These are phyloP conservation scores for Cadophora luteo-olivacea DNA, from an alignment of 2,329 filamentous ascomycete genomes.

Conservation along the genomic window DNA sequence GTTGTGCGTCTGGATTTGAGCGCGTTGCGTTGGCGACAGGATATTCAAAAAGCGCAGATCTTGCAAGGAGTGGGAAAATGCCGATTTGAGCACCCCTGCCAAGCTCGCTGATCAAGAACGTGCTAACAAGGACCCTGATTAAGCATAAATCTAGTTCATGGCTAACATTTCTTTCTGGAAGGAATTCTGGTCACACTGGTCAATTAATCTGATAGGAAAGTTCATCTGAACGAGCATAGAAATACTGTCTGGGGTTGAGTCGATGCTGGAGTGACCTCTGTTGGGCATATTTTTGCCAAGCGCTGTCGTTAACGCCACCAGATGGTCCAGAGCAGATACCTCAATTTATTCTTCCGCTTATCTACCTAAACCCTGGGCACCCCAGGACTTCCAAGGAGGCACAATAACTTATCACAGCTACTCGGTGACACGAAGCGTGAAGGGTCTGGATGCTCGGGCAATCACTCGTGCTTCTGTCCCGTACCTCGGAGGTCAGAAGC, in stretches of 20 bases:
- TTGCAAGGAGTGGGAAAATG: neutral
- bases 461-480: neutral
- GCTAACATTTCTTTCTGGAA: neutral
- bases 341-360: neutral
- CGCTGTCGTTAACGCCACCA: neutral
- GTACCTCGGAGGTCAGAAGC: neutral
- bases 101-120: neutral
- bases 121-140: conserved; percentile 2
- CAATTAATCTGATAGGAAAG: too few species aligned
- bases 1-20: neutral
- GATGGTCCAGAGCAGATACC: neutral
- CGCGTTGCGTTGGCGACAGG: neutral
- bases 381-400: neutral
- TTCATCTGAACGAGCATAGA: too few species aligned
- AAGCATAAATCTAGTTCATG: conserved; percentile 1
- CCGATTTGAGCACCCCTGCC: neutral
- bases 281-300: neutral
- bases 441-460: neutral
- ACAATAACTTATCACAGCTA: neutral
- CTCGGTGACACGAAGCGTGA: neutral
- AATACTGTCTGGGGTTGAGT: neutral
- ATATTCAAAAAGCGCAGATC: neutral
- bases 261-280: neutral
- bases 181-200: neutral
- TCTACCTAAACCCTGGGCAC: neutral